phyloP scores from a whole-genome alignment of 805 yeast species.

The Wickerhamomyces pijperi region DNA sequence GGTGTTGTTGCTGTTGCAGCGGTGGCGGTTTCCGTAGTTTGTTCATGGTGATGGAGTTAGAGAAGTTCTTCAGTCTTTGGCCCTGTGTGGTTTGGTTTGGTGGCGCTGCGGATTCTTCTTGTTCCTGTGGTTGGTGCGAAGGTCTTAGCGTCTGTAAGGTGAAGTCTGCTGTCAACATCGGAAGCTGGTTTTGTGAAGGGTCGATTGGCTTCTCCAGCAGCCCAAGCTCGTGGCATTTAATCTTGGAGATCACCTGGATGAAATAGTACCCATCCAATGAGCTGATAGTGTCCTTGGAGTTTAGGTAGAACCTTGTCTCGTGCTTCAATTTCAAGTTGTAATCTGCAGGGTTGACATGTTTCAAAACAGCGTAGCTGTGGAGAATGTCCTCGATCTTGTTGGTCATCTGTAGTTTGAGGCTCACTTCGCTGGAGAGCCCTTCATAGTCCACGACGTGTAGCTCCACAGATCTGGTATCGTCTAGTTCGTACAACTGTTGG shows the following conservation, averaged over 20 bases:
- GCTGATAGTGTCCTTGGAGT: constrained; percentile 28
- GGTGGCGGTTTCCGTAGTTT: neutral
- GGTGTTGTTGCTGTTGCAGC: neutral
- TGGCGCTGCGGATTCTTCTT: constrained; percentile 1
- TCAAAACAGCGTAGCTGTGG: constrained; percentile 20
- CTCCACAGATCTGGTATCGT: constrained; percentile 19
- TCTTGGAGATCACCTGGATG: constrained; percentile 32
- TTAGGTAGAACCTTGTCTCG: constrained; percentile 18
- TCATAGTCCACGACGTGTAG: constrained; percentile 14
- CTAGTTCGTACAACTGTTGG: constrained; percentile 11
- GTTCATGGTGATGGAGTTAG: neutral
- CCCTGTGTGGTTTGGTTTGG: neutral
- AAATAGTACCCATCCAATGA: constrained; percentile 29
- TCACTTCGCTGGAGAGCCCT: constrained; percentile 19
- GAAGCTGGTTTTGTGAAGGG: constrained; percentile 13
- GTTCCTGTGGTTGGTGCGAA: neutral
- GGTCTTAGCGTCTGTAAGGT: constrained; percentile 19
- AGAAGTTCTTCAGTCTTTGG: neutral
- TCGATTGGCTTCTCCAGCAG: constrained; percentile 20
- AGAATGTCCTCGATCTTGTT: neutral
- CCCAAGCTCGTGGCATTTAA: constrained; percentile 26
- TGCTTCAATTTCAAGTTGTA: constrained; percentile 24
- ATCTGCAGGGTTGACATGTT: constrained; percentile 24
- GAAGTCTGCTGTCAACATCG: constrained; percentile 17
- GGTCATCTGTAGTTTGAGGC: constrained; percentile 12